Base-by-base conservation (phyloP, 768 basidiomycete genomes). In the Leccinellum rugosiceps region DNA sequence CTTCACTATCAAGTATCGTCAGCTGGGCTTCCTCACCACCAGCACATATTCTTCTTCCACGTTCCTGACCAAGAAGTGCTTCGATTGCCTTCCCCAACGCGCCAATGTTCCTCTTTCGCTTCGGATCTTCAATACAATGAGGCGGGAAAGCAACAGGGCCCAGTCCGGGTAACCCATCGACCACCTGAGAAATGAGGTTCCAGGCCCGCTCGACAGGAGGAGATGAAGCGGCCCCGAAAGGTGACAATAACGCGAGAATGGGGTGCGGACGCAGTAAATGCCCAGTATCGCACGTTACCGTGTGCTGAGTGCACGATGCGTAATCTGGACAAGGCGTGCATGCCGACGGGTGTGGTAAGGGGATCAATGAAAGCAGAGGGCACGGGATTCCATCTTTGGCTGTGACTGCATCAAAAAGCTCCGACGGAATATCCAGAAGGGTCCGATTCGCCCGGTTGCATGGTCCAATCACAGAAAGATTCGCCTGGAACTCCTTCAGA, bases 81-180 rank as follows among this genome's bases (percentile, higher is more conserved):
- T 91, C 88, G 51, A 93, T 81, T 10, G 81, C 82, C 64, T 85
- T 89, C 1, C 89, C 92, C 54, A 94, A 74, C 21, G 75, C 80
- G 34, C 90, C 90, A 47, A 94, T 89, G 62, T 86, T 79, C 53
- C 78, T 74, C 73, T 86, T 90, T 67, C 91, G 77, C 66, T 76
- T 82, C 53, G 88, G 88, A 73, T 94, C 90, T 74, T 88, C 87
- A 50, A 85, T 75, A 67, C 92, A 94, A 47, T 82, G 78, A 41
- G 88, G 88, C 25, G 90, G 84, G 52, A 94, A 77, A 21, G 85
- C 89, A 41, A 93, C 79, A 58, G 87, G 82, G n/a, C 90, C 89
- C 23, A 91, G 72, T 31, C 84, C 82, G 21, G 91, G 92, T 50
- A 92, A 68, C 30, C 92, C 92, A 72, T 93, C 80, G 46, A 83